Evolutionary conservation across 768 basidiomycete species (phyloP), one percentile per base, ranked within the genome.

Genomic region (Phylloporus rhodoxanthus): DNA sequence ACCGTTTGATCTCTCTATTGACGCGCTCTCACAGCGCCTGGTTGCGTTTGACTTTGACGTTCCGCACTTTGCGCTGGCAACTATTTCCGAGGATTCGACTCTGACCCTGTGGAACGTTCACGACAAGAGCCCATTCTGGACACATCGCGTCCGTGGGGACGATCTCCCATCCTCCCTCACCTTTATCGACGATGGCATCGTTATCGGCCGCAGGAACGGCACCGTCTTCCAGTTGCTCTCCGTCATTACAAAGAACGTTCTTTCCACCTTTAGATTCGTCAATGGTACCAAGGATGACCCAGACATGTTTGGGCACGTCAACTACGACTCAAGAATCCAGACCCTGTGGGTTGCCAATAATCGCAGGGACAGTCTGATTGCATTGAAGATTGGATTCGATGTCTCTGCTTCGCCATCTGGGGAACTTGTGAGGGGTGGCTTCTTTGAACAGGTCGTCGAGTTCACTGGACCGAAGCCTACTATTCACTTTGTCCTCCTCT

Each of bases 321-420:
- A 80, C 59, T 92, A 92, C 61, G 90, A 92, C 69, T 76, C 86
- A 0, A 74, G 87, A 39, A 91, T 91, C 52, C 86, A 87, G 69
- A 91, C 87, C 0, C 72, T 92, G 26, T 92, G 90, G 90, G 76
- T 91, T 17, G 90, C 90, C 46, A 91, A 91, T 63, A 87, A 81
- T 65, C 81, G 86, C 39, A 79, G 90, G 20, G 87, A 90, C 52
- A 91, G 88, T 65, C 75, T 92, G 70, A 79, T 92, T 30, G 90
- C 87, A 13, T 74, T 90, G 61, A 87, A 82, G 66, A 75, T 91
- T 50, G 79, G 79, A 47, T 75, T 87, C 51, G 86, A 89, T 45
- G 62, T 69, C 30, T 73, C 80, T 21, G 74, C 77, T 36, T 77
- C 77, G 36, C 66, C 76, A 14, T 75, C 75, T 21, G 78, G 80